Percentiles rank a stretch among this genome's conserved stretches.
phyloP scores from a whole-genome alignment of 148 eudicot genomes.

The Mesembryanthemum crystallinum region DNA sequence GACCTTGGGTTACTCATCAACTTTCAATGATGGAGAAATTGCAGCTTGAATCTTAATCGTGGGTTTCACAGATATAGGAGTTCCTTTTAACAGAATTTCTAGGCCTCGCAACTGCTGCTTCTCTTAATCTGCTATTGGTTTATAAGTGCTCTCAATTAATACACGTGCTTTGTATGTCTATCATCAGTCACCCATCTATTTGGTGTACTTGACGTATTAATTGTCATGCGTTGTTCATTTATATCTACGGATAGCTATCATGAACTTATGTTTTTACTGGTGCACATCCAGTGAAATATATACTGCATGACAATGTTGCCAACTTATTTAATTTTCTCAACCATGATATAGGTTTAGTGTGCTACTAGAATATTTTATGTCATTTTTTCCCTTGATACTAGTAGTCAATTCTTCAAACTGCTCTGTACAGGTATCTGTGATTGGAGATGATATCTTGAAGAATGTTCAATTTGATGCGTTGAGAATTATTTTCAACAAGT shows the following conservation, averaged over 20 bases:
- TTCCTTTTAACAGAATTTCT: not conserved
- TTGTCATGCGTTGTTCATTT: not conserved
- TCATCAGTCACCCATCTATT: not conserved
- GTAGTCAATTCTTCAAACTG: not conserved
- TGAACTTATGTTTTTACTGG: not conserved
- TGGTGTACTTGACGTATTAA: not conserved
- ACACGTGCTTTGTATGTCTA: not conserved
- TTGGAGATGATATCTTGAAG: slow-evolving; percentile 94
- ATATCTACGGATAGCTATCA: slow-evolving; percentile 1
- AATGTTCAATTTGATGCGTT: slow-evolving; percentile 91
- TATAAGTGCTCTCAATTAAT: not conserved
- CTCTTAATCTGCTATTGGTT: not conserved
- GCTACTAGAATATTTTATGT: not conserved
- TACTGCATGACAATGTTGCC: not conserved
- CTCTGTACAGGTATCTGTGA: slow-evolving; percentile 65
- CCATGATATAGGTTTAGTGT: not conserved
- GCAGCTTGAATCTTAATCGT: not conserved
- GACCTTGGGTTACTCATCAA: not conserved
- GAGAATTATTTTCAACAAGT: slow-evolving; percentile 85
- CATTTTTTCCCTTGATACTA: not conserved
- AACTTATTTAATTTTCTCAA: not conserved
- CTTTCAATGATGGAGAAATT: not conserved
- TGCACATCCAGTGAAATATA: not conserved
- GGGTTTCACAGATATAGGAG: not conserved
- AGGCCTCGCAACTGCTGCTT: not conserved